These are phyloP conservation scores for Jacaranda mimosifolia DNA, from an alignment of 257 asterid species.

Conservation along the genomic window DNA sequence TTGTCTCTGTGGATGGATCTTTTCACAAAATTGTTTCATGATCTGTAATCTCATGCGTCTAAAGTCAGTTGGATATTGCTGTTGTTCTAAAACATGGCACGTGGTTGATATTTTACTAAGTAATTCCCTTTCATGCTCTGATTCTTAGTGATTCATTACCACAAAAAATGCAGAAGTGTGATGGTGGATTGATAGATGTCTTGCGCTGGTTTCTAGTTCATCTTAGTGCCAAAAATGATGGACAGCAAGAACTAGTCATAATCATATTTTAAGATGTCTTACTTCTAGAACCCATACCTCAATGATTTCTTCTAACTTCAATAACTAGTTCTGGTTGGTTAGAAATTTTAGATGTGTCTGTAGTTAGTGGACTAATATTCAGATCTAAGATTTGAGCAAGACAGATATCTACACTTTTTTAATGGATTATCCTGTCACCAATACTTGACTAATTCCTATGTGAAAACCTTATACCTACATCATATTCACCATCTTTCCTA, in stretches of 20 bases:
- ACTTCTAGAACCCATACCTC: not conserved
- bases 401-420: not conserved
- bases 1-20: not conserved
- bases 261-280: not conserved
- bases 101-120: not conserved
- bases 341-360: not conserved
- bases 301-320: not conserved
- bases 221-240: conserved; percentile 22
- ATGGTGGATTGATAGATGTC: conserved; percentile 4
- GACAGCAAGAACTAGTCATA: not conserved
- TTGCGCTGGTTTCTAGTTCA: not conserved
- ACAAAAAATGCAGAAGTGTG: not conserved
- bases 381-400: too few relatives aligned
- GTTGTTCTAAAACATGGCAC: not conserved
- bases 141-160: not conserved
- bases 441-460: not conserved
- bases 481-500: not conserved
- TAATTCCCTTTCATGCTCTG: not conserved
- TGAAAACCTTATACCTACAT: not conserved
- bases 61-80: not conserved
- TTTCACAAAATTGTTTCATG: not conserved
- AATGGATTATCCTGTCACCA: not conserved
- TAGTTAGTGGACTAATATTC: too few relatives aligned
- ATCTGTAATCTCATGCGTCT: conserved; percentile 1
- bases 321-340: not conserved